phyloP scores from a whole-genome alignment of 306 rosid species.

The Quercus rubra region DNA sequence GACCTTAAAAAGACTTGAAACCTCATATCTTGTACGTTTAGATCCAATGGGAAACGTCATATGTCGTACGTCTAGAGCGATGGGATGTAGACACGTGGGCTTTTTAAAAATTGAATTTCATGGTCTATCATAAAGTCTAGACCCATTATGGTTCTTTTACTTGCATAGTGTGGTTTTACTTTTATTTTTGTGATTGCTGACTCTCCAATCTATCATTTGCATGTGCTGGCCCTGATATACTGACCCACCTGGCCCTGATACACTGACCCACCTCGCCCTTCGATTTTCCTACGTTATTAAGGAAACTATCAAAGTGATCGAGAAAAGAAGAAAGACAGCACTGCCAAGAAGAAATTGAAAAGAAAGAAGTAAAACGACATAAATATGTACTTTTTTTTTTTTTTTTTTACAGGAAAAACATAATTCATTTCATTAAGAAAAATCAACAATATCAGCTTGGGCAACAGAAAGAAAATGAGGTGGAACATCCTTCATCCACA shows the following conservation, averaged over 20 bases:
- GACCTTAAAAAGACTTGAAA: background rate
- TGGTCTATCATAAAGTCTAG: background rate
- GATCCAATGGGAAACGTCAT: background rate
- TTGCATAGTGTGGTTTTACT: background rate
- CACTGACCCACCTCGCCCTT: no score
- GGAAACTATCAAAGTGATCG: no score
- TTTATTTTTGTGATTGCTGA: background rate
- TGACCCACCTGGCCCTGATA: no score
- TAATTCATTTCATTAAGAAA: no score
- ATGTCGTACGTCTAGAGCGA: background rate
- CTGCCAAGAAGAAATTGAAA: no score
- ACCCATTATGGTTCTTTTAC: background rate
- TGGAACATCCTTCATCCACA: rapidly evolving
- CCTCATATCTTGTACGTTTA: no score
- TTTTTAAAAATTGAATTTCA: background rate
- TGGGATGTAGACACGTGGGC: slow-evolving; percentile 15
- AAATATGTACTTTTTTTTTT: no score
- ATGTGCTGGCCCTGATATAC: slow-evolving; percentile 3
- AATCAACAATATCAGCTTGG: rapidly evolving
- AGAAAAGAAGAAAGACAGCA: no score
- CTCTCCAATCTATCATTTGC: slow-evolving; percentile 6
- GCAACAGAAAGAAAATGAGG: no score
- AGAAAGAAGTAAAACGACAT: no score
- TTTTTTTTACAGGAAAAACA: no score
- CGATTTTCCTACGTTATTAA: no score